phyloP scores from a whole-genome alignment of 2,329 filamentous ascomycete genomes.

The Penicillium expansum region DNA sequence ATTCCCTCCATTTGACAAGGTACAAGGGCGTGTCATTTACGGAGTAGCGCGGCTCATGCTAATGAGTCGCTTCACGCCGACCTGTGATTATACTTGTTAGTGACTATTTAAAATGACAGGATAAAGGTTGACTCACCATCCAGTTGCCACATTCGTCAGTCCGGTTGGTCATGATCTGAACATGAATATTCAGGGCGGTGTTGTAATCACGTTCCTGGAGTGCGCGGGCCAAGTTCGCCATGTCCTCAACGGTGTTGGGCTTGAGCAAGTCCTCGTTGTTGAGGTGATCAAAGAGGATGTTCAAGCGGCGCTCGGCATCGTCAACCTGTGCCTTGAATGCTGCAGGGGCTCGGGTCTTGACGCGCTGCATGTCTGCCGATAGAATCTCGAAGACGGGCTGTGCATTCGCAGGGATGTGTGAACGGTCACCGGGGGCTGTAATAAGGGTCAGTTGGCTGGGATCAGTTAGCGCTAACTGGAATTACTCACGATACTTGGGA shows the following conservation, averaged over 20 bases:
- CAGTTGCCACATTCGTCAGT: slow-evolving; percentile 79
- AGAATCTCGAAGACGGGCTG: slow-evolving; percentile 79
- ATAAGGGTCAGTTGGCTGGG: slow-evolving; percentile 15
- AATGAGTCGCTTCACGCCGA: slow-evolving; percentile 25
- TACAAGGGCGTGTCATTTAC: slow-evolving; percentile 11
- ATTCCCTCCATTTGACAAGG: slow-evolving; percentile 1
- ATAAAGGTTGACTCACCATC: slow-evolving; percentile 63
- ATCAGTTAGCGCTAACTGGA: not conserved
- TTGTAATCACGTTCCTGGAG: slow-evolving; percentile 69
- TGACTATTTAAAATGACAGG: not conserved
- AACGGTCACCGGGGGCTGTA: slow-evolving; percentile 70
- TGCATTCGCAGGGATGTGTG: slow-evolving; percentile 77
- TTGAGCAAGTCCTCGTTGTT: slow-evolving; percentile 92
- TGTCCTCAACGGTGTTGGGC: slow-evolving; percentile 60
- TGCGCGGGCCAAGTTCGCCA: slow-evolving; percentile 56
- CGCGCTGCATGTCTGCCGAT: slow-evolving; percentile 78
- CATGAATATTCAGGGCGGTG: slow-evolving; percentile 64
- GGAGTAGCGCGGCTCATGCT: slow-evolving; percentile 25
- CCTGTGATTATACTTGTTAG: slow-evolving; percentile 12
- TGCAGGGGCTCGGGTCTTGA: slow-evolving; percentile 80
- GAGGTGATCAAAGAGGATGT: slow-evolving; percentile 91
- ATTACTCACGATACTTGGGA: slow-evolving; percentile 63
- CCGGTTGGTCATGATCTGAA: slow-evolving; percentile 73
- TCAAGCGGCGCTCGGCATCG: slow-evolving; percentile 89
- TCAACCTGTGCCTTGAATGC: slow-evolving; percentile 85